These are phyloP conservation scores for Delphinella strobiligena DNA, from an alignment of 2,329 filamentous ascomycete genomes.

Conservation along the genomic window DNA sequence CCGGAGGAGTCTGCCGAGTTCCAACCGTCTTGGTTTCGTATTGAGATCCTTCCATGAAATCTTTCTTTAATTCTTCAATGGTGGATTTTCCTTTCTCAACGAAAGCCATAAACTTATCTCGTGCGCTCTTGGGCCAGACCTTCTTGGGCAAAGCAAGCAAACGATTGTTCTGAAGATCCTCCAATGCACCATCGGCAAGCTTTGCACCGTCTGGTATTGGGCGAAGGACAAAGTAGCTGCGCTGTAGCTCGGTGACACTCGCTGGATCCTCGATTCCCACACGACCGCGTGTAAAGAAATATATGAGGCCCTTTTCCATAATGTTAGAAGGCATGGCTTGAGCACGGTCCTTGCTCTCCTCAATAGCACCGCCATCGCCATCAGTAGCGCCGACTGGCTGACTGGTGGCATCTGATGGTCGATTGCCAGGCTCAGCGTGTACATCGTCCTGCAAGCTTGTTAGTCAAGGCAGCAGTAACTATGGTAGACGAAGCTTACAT, in stretches of 20 bases:
- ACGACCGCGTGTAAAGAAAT: slow-evolving; percentile 77
- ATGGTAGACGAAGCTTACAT: not conserved
- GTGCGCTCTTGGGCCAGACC: slow-evolving; percentile 54
- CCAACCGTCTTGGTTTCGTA: slow-evolving; percentile 70
- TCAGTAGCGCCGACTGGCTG: too few species aligned
- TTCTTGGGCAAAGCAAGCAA: slow-evolving; percentile 78
- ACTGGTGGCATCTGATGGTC: slow-evolving; percentile 4
- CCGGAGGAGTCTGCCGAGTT: slow-evolving; percentile 54
- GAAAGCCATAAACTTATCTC: slow-evolving; percentile 67
- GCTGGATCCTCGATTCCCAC: slow-evolving; percentile 62
- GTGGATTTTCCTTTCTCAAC: slow-evolving; percentile 61
- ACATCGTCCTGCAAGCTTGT: slow-evolving; percentile 6
- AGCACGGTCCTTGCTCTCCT: slow-evolving; percentile 39
- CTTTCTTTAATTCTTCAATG: slow-evolving; percentile 58
- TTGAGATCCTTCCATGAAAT: slow-evolving; percentile 53
- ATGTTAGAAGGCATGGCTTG: slow-evolving; percentile 47
- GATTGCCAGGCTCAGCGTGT: slow-evolving; percentile 2
- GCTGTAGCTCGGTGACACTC: slow-evolving; percentile 58
- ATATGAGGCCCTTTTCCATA: slow-evolving; percentile 78
- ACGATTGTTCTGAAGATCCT: slow-evolving; percentile 50
- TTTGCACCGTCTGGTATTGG: slow-evolving; percentile 60
- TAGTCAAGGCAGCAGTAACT: not conserved
- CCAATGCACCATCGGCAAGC: slow-evolving; percentile 45
- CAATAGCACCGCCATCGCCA: slow-evolving; percentile 37
- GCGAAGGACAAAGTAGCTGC: slow-evolving; percentile 68